phyloP scores from a whole-genome alignment of 2,329 filamentous ascomycete genomes.

The Rutstroemia sp. region DNA sequence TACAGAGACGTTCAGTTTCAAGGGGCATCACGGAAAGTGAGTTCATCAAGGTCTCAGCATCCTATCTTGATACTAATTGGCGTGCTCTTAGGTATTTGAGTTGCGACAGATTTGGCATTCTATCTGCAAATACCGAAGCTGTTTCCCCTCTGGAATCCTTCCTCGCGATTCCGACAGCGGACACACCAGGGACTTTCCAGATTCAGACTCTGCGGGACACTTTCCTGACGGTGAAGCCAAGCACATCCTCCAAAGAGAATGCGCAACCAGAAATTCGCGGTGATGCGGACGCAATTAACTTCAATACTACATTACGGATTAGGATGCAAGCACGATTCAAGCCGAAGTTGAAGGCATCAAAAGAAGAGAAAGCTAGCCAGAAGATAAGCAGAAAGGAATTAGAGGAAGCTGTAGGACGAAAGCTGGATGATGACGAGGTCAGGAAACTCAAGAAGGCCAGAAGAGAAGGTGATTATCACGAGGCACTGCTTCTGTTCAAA shows the following conservation, averaged over 20 bases:
- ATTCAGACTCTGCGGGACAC: conserved; percentile 66
- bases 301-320: conserved; percentile 67
- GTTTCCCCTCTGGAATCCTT: conserved; percentile 81
- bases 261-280: conserved; percentile 61
- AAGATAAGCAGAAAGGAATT: conserved; percentile 83
- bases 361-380: conserved; percentile 75
- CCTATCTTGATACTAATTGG: not conserved
- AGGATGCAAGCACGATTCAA: conserved; percentile 96
- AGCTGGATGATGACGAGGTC: conserved; percentile 79
- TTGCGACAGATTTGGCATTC: conserved; percentile 74
- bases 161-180: conserved; percentile 52
- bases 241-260: conserved; percentile 38
- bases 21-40: conserved; percentile 80
- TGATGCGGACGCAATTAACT: conserved; percentile 60
- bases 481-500: conserved; percentile 76
- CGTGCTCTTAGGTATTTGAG: conserved; percentile 60
- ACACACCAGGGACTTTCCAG: conserved; percentile 64
- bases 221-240: conserved; percentile 57
- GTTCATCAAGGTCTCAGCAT: conserved; percentile 19
- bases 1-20: conserved; percentile 76
- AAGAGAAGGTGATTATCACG: conserved; percentile 83
- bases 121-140: conserved; percentile 72
- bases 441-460: conserved; percentile 73
- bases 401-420: conserved; percentile 70
- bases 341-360: conserved; percentile 68